Base-by-base conservation (phyloP, 176 grass and related monocot genomes). In the Musa troglodytarum region DNA sequence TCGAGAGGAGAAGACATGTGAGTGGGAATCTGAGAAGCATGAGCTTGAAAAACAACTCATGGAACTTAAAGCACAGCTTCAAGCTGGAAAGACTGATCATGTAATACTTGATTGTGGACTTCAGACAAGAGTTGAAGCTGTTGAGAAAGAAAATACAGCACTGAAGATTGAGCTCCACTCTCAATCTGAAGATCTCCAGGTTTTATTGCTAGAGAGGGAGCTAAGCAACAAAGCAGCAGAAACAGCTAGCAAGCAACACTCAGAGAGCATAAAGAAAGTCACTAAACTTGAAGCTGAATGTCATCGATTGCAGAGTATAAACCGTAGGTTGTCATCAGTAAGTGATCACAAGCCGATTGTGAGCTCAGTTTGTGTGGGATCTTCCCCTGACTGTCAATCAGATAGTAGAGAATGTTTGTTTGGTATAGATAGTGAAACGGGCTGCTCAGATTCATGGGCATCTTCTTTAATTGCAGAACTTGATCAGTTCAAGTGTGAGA, bases 181-280 rank as follows among this genome's bases (percentile, higher is more conserved):
- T 9, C 79, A 76, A 54, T 88, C 74, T 9, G 80, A 88, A 71
- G 85, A 95, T 74, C 56, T 95, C 55, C 86, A 84, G 74, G 76
- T 92, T 71, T 68, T 99, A 16, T 26, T 85, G 75, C 34, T 86
- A 26, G 91, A 99, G 81, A 96, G 88, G 74, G 88, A 96, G 73
- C 92, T 96, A 89, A 92, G 93, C 50, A 81, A 79, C 66, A 87
- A 89, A 65, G 92, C 93, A 73, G 93, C 93, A 85, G 93, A 96
- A 84, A 87, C 90, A 65, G 89, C 93, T 68, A 96, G 86, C 76
- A 89, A 89, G 58, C 89, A 92, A 69, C 93, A 90, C 74, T 54
- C 78, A 62, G 93, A 96, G 72, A 87, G 83, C 83, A 74, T 96
- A 25, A 96, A 90, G 79, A 96, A 96, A 81, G 90, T 96, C 81